Evolutionary conservation across 495 filamentous ascomycete species (phyloP), one percentile per base, ranked within the genome.

Genomic region (Letharia columbiana): DNA sequence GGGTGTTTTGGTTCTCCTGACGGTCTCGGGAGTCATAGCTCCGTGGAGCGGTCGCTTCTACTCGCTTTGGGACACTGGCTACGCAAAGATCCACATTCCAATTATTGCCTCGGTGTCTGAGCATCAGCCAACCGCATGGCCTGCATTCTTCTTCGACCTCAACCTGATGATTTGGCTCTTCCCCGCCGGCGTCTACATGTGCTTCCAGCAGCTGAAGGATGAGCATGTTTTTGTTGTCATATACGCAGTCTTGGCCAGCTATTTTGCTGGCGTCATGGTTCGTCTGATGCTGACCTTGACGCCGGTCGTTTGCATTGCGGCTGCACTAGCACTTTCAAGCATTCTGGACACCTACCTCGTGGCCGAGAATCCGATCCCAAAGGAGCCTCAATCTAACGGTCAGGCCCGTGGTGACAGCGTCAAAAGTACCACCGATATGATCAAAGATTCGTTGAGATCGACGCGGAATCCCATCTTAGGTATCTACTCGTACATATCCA

Each of bases 101-200:
- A 99, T 99, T 73, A 99, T 99, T 77, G 95, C 95, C 35, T 98
- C 94, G 4, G 95, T 99, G 39, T 99, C 95, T 11, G 95, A 99
- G 76, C 95, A 99, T 82, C 95, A 99, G 76, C 95, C 95, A 17
- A 99, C 95, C 37, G 95, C 95, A n/a, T 99, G 95, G 95, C 95
- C 95, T 11, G 92, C 95, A 44, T 99, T 97, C 84, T 99, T 98
- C 80, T 99, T 99, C 76, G 95, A 99, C 71, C 83, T 99, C 70
- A 96, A 96, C 78, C 85, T 99, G 81, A 81, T 99, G 67, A 96
- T 99, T 77, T 99, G 92, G 92, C 87, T 98, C 62, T 98, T 99
- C 85, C 95, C 95, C 2, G 95, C 94, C 31, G 95, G 95, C 77
- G 91, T 99, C 63, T 99, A 96, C 78, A 89, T 99, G 82, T 96